These are phyloP conservation scores for Metschnikowia gelsemii DNA, from an alignment of 805 yeast genomes.

Conservation along the genomic window DNA sequence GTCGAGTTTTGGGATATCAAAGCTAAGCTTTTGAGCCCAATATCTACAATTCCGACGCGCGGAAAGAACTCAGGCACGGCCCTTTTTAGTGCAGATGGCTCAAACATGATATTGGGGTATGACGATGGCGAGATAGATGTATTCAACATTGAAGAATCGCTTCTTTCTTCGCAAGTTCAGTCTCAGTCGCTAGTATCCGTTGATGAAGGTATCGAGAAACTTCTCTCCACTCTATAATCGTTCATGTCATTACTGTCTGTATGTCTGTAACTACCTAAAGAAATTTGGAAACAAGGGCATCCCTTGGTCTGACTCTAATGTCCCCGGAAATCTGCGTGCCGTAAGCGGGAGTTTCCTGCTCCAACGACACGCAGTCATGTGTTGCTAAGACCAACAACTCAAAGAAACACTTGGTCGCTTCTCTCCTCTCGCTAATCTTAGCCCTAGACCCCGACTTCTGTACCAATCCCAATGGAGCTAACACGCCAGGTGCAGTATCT, in stretches of 20 bases:
- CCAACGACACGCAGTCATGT: conserved; percentile 61
- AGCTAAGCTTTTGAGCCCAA: conserved; percentile 13
- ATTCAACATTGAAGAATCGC: conserved; percentile 16
- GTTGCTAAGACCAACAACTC: conserved; percentile 82
- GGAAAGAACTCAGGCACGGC: conserved; percentile 11
- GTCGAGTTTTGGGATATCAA: conserved; percentile 22
- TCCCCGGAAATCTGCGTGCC: conserved; percentile 50
- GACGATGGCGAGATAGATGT: conserved; percentile 17
- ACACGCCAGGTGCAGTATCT: conserved; percentile 26
- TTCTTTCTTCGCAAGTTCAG: conserved; percentile 10
- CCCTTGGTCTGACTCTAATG: conserved; percentile 51
- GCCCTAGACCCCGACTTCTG: conserved; percentile 12
- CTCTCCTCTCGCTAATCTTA: conserved; percentile 44
- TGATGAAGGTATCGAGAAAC: conserved; percentile 9
- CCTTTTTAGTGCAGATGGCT: conserved; percentile 15
- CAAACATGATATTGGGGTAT: conserved; percentile 14
- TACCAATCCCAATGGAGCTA: conserved; percentile 25
- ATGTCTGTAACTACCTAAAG: conserved; percentile 1
- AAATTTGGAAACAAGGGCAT: conserved; percentile 32
- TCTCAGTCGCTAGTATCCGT: conserved; percentile 3
- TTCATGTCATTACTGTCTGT: background rate
- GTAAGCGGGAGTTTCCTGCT: conserved; percentile 47
- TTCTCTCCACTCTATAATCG: conserved; percentile 9
- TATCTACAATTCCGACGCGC: conserved; percentile 13
- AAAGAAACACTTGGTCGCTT: conserved; percentile 74